Conservation (phyloP, 257 asterid species). For the Gentiana straminea region DNA sequence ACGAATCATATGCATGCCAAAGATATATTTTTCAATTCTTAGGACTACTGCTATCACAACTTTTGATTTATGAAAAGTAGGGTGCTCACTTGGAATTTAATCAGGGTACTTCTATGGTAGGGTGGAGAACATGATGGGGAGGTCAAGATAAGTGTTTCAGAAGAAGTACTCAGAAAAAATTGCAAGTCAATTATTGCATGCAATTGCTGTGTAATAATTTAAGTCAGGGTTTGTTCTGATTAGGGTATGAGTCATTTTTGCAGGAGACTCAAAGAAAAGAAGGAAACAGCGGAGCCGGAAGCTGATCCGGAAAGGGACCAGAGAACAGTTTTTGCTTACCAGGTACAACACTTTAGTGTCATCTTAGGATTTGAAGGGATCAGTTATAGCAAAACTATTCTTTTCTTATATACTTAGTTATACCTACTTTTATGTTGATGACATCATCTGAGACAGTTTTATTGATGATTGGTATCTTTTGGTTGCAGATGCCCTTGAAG, state of each 20-base stretch:
- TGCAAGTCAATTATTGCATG: constrained; percentile 9
- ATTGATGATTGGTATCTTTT: constrained; percentile 5
- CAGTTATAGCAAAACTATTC: too few species aligned
- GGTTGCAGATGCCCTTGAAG: constrained; percentile 89
- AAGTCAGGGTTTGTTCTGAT: constrained; percentile 31
- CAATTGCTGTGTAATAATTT: constrained; percentile 8
- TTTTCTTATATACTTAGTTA: too few species aligned
- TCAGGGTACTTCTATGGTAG: too few species aligned
- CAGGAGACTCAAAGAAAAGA: constrained; percentile 97
- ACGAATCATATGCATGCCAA: too few species aligned
- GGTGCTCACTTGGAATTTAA: too few species aligned
- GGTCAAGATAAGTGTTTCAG: constrained; percentile 41
- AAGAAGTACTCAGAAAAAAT: constrained; percentile 13
- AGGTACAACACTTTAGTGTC: constrained; percentile 29
- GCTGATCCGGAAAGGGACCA: constrained; percentile 99
- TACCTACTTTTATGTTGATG: too few species aligned
- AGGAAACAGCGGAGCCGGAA: constrained; percentile 85
- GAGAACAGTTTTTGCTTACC: constrained; percentile 97
- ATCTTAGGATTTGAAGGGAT: too few species aligned
- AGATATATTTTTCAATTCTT: too few species aligned
- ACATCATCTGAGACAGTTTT: not conserved
- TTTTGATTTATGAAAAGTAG: too few species aligned
- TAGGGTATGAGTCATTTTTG: constrained; percentile 44
- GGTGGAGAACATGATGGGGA: constrained; percentile 3
- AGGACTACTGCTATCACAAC: too few species aligned